Base-by-base conservation (phyloP, 768 basidiomycete genomes). In the Coprinopsis sp. region DNA sequence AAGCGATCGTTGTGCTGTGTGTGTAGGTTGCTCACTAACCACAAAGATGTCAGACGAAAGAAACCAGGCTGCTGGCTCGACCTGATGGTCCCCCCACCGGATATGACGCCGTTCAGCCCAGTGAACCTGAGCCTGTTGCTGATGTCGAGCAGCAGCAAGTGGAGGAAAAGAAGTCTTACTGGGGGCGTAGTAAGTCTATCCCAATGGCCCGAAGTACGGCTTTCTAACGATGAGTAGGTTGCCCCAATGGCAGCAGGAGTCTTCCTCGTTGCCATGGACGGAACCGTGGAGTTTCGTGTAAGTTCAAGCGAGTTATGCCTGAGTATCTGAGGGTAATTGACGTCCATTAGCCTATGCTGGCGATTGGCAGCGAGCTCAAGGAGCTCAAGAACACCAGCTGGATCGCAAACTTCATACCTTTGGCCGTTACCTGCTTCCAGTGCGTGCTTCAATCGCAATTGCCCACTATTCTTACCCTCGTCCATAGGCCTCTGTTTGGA, bases 371-470 rank as follows among this genome's bases (percentile, higher is more conserved):
- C 54, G 79, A 82, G 51, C 62, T 84, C 4, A 71, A 81, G 5
- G 72, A 79, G 56, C 68, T 84, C 3, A 78, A 82, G 50, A 81
- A 76, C 46, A 80, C 80, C 1, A 81, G 79, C 51, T 84, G 81
- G 81, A 78, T 84, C 23, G 76, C 79, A n/a, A 3, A 82, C 81
- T 0, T 74, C 76, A 0, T 82, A 82, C 54, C 71, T 84, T 58
- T 84, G 45, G 79, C 79, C 0, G 61, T 77, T 30, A 77, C 81
- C 0, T 78, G 74, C 48, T 78, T 82, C 51, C 81, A 82, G 81
- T 82, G 39, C 28, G 67, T 56, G 12, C 13, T 39, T 5, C 40
- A 11, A 6, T 14, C 12, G 7, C 12, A 11, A 34, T 51, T n/a
- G 33, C 38, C 30, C 1, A n/a, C 31, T 22, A 10, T 7, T 24